phyloP scores from a whole-genome alignment of 441 rosid genomes.

The Raphanus hybrid region DNA sequence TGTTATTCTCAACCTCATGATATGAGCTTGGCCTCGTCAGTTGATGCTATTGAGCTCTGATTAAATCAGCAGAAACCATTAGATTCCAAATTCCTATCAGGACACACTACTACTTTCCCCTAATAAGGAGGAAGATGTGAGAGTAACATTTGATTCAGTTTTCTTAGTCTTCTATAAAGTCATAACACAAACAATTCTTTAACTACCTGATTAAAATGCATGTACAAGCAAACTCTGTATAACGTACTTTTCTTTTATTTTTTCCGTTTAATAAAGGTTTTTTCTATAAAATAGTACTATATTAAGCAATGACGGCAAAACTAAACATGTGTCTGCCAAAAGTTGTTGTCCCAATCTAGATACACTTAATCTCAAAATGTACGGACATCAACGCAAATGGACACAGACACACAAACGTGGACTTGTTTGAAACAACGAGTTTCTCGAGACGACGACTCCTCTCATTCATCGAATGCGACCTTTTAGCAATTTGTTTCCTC shows the following conservation, averaged over 20 bases:
- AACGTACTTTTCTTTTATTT: too few relatives aligned
- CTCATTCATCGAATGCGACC: constrained; percentile 24
- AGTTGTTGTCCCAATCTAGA: constrained; percentile 7
- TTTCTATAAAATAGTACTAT: background rate
- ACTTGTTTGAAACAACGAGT: constrained; percentile 29
- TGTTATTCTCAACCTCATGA: background rate
- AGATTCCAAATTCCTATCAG: too few relatives aligned
- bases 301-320: background rate
- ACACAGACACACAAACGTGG: constrained; percentile 34
- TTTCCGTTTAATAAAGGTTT: background rate
- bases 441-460: constrained; percentile 22
- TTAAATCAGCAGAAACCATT: too few relatives aligned
- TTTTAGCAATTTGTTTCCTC: background rate
- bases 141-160: too few relatives aligned
- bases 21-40: background rate
- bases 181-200: too few relatives aligned
- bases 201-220: too few relatives aligned
- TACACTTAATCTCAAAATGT: constrained; percentile 7
- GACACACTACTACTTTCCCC: too few relatives aligned
- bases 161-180: too few relatives aligned
- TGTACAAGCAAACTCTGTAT: too few relatives aligned
- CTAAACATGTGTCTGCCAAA: background rate
- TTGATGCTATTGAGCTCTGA: too few relatives aligned
- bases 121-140: too few relatives aligned
- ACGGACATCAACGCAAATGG: constrained; percentile 9